These are phyloP conservation scores for Diaporthe sp. DNA, from an alignment of 2,329 filamentous ascomycete genomes.

Conservation along the genomic window DNA sequence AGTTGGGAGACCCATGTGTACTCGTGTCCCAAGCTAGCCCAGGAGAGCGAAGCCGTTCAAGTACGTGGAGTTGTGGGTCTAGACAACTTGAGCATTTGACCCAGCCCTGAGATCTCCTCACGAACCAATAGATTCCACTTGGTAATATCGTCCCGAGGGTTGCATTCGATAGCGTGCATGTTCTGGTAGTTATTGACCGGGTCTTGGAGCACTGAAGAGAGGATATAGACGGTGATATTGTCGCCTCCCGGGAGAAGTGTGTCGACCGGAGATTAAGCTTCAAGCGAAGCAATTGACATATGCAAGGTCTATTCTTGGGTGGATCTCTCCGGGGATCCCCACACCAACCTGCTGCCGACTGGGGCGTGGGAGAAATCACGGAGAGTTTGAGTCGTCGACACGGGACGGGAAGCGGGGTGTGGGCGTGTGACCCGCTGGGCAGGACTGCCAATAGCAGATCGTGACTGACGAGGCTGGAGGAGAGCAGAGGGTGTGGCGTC, in stretches of 20 bases:
- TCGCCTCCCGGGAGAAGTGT: not conserved
- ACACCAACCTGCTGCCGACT: not conserved
- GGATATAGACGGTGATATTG: not conserved
- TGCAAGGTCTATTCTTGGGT: conserved; percentile 30
- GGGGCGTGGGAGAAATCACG: conserved; percentile 6
- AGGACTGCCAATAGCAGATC: conserved; percentile 19
- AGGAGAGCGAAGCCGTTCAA: not conserved
- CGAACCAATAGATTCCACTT: not conserved
- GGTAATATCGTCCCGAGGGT: not conserved
- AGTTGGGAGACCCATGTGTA: not conserved
- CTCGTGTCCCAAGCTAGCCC: not conserved
- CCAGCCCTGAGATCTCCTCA: not conserved
- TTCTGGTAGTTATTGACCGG: not conserved
- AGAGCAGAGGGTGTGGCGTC: conserved; percentile 5
- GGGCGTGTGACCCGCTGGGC: conserved; percentile 13
- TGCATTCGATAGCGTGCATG: not conserved
- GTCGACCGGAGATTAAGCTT: conserved; percentile 28
- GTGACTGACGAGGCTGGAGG: conserved; percentile 14
- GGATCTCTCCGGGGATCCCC: conserved; percentile 28
- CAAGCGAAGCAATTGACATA: conserved; percentile 31
- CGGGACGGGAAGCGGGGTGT: conserved; percentile 28
- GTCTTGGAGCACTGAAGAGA: not conserved
- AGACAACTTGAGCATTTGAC: not conserved
- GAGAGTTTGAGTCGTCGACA: conserved; percentile 21
- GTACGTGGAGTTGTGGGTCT: not conserved